These are phyloP conservation scores for Cutaneotrichosporon cavernicola DNA, from an alignment of 1,284 basidiomycete genomes.

Conservation along the genomic window DNA sequence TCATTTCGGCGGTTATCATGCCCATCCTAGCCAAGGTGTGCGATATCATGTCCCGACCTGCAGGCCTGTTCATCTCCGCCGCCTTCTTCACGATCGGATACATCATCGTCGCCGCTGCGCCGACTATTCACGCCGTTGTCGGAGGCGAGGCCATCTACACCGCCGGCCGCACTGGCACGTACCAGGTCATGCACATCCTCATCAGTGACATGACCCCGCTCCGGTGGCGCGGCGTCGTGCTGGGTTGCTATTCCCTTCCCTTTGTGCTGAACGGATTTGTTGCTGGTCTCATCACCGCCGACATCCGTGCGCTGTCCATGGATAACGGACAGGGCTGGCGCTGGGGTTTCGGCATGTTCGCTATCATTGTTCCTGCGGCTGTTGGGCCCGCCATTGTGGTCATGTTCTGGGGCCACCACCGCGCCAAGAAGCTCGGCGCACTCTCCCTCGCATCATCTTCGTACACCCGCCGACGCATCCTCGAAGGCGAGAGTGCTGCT, in stretches of 20 bases:
- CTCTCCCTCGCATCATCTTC: conserved; percentile 44
- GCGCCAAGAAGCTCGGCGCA: conserved; percentile 46
- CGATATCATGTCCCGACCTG: conserved; percentile 39
- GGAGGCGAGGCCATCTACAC: conserved; percentile 46
- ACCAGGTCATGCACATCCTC: conserved; percentile 27
- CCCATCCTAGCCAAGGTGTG: conserved; percentile 49
- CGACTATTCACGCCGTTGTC: conserved; percentile 38
- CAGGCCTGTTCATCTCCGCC: conserved; percentile 30
- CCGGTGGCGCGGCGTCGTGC: conserved; percentile 70
- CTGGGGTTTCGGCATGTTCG: conserved; percentile 60
- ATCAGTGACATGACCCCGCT: conserved; percentile 71
- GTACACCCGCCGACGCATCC: conserved; percentile 25
- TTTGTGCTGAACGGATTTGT: conserved; percentile 57
- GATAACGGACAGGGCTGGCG: conserved; percentile 55
- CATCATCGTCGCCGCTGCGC: conserved; percentile 38
- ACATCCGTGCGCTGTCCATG: conserved; percentile 52
- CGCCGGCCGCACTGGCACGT: conserved; percentile 42
- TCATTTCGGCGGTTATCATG: conserved; percentile 45
- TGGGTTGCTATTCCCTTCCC: conserved; percentile 64
- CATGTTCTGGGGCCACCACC: conserved; percentile 49
- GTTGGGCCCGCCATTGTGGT: conserved; percentile 40
- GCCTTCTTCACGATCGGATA: conserved; percentile 46
- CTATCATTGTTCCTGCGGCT: conserved; percentile 20
- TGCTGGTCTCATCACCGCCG: conserved; percentile 57
- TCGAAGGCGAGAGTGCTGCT: conserved; percentile 16